Base-by-base conservation (phyloP, 2,329 filamentous ascomycete genomes). In the Sporothrix variecibatus region DNA sequence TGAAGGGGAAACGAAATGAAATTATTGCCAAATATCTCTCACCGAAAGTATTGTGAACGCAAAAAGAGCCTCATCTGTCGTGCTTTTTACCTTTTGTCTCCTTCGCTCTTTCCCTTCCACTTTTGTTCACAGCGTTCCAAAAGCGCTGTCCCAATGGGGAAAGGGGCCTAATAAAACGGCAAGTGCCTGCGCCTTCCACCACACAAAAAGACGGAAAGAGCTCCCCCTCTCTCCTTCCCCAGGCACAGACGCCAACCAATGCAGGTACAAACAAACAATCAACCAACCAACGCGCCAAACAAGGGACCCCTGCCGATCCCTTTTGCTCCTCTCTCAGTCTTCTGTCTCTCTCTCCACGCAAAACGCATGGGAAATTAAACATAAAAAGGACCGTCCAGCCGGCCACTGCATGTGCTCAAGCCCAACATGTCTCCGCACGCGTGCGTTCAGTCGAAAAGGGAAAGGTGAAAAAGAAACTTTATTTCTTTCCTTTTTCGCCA, bases 341-440 rank as follows among this genome's bases (percentile, higher is more conserved):
- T 3, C 8, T 62, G 3, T 64, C 31, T 6, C 26, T 6, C 28
- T 26, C 23, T 58, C 12, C 15, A 31, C 28, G 40, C 11, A 23
- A 64, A 40, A 62, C 38, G 51, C 58, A 64, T 40, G 60, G 60
- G 60, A 64, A 64, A 64, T 64, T 64, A 64, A 64, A 64, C 60
- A 64, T 40, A 40, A 38, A 64, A 23, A 40, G 60, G 60, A 58
- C 56, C 28, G 34, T 34, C 34, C 34, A 34, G 40, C 40, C 12
- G 43, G 43, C 43, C 12, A 2, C 43, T 46, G 43, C 15, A 9
- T 15, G 2, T 1, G 31, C 20, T n/a, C 17, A 20, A 17, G 28
- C 53, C 26, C 8, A 28, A 34, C 43, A 43, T 20, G 60, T 23
- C 60, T 65, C 60, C 60, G 60, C 60, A 65, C 60, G 49, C 49